Evolutionary conservation across 2,329 filamentous ascomycete genomes (phyloP), one percentile per base, ranked within the genome.

Genomic region (Alternaria triticina): DNA sequence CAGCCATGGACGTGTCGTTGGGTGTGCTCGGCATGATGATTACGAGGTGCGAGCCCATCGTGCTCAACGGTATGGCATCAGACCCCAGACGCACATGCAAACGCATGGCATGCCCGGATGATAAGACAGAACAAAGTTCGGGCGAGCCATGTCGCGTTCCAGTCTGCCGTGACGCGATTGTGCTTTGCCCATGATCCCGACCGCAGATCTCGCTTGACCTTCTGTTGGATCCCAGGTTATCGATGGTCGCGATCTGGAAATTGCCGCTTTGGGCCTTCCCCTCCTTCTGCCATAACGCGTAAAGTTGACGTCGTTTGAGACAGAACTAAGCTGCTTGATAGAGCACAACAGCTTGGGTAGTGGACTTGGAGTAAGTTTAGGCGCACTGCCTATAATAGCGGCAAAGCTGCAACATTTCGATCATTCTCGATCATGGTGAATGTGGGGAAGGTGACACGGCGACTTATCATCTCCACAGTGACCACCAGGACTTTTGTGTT

Each of bases 401-500:
- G 47, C 65, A 70, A 46, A 46, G 44, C 44, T 36, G 51, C 59
- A 52, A 57, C 10, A 36, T 52, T 22, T 51, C 49, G 28, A 33
- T 36, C 36, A 50, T 12, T 59, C 56, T 54, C 61, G 43, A 57
- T 57, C 49, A 40, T 60, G 52, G 54, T 57, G 61, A 64, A 30
- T 59, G 65, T 57, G 62, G 64, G 61, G 23, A 54, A 59, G 46
- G 62, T 62, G 58, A 60, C 40, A 66, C 63, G 57, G 47, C 59
- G 52, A 64, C 52, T 54, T 57, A 65, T 78, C 72, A 80, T 61
- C 72, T 66, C 77, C 76, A 79, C 27, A 78, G 50, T 61, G 64
- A 71, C 77, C 77, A 79, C 75, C 74, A 78, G 61, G 76, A 54
- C 57, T 72, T 76, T 58, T 74, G 72, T 70, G 68, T 54, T 45